Evolutionary conservation across 257 asterid genomes (phyloP), one percentile per base, ranked within the genome.

Genomic region (Cruciata laevipes): DNA sequence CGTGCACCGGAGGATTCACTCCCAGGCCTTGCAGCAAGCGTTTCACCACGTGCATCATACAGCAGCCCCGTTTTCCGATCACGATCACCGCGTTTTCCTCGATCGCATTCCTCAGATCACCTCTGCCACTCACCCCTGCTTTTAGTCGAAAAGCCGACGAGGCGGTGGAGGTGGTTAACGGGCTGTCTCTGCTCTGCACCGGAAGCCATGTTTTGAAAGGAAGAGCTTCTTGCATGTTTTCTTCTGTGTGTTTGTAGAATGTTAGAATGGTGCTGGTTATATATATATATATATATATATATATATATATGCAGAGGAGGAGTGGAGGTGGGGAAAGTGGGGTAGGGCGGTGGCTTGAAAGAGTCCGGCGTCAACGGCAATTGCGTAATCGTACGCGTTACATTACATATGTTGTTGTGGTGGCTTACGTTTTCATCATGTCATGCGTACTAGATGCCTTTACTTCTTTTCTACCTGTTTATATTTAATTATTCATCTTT

Each of bases 11-110:
- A 3, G 85, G 91, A 65, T 87, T 85, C 31, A 73, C 85, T 12
- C 86, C 89, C 1, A 79, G 60, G 21, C 75, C 74, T 44, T 85
- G 91, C 7, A 87, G 73, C 69, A 87, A 63, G 40, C 84, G 76
- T 65, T 79, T 75, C 16, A 79, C 77, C 27, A 87, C 95, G 27
- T 76, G 82, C 79, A 76, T 80, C 85, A 83, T 76, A 66, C 87
- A 83, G 58, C 87, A 83, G 0, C 82, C 85, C 0, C 70, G 75
- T 10, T 20, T 75, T 0, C 77, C 75, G 27, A 80, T 78, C 32
- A 83, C 80, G 21, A 80, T 71, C 67, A 80, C 72, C 10, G 87
- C 70, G 58, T 76, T 83, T 27, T 75, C 85, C 14, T 49, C 44
- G 0, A 83, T 73, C 40, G 57, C 52, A 6, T 69, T 65, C 68